These are phyloP conservation scores for Emericellopsis cladophorae DNA, from an alignment of 2,329 filamentous ascomycete species.

Conservation along the genomic window DNA sequence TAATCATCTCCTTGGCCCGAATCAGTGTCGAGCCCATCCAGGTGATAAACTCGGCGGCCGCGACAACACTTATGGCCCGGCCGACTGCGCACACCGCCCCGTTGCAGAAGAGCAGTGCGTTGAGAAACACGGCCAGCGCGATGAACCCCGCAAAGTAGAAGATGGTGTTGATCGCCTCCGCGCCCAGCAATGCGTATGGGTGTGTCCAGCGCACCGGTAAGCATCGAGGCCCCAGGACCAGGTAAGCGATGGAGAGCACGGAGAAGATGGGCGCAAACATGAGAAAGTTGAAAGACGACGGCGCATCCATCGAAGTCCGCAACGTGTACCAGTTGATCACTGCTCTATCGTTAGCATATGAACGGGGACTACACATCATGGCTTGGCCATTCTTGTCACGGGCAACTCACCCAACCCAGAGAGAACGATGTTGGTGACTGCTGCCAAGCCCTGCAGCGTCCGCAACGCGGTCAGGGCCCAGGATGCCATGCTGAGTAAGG, in stretches of 20 bases:
- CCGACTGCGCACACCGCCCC: conserved; percentile 44
- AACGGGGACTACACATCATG: neutral
- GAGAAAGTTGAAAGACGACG: conserved; percentile 44
- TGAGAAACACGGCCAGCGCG: conserved; percentile 43
- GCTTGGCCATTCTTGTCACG: no score
- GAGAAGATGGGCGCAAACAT: conserved; percentile 41
- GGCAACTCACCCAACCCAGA: neutral
- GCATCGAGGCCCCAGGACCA: conserved; percentile 36
- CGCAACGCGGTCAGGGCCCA: neutral
- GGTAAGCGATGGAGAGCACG: conserved; percentile 39
- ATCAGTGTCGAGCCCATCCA: conserved; percentile 38
- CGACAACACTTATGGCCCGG: conserved; percentile 39
- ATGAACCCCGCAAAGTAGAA: conserved; percentile 50
- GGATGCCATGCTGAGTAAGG: neutral
- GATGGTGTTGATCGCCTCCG: conserved; percentile 38
- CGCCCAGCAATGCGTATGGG: conserved; percentile 31
- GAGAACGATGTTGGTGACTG: conserved; percentile 1
- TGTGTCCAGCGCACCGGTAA: conserved; percentile 27
- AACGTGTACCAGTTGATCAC: conserved; percentile 47
- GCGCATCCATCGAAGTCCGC: conserved; percentile 21
- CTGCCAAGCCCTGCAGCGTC: neutral
- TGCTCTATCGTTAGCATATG: conserved; percentile 11
- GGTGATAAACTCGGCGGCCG: conserved; percentile 36
- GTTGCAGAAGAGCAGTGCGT: conserved; percentile 40
- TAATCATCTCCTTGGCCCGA: conserved; percentile 17